These are phyloP conservation scores for Diutina sp. DNA, from an alignment of 1,139 yeast species.

Conservation along the genomic window DNA sequence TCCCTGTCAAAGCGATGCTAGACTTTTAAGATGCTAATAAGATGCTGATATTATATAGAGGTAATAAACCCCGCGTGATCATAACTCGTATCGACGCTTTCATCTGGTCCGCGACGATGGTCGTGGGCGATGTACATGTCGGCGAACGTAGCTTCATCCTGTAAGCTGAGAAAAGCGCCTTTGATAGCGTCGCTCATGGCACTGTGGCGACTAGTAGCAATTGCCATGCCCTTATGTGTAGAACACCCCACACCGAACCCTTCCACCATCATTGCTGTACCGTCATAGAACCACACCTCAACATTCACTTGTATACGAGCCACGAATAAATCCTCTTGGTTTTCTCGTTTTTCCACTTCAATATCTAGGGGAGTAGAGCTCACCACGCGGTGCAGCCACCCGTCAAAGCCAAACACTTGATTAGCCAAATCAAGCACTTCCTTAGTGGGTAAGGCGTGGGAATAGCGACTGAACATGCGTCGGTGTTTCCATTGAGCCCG, in stretches of 20 bases:
- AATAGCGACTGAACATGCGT: neutral
- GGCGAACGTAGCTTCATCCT: constrained; percentile 3
- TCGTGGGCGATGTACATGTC: neutral
- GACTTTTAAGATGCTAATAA: constrained; percentile 37
- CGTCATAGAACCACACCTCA: constrained; percentile 34
- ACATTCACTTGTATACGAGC: constrained; percentile 16
- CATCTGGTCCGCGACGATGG: neutral
- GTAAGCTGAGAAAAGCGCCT: constrained; percentile 21
- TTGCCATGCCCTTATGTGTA: constrained; percentile 17
- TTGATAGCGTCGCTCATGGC: constrained; percentile 39
- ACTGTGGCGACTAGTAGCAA: constrained; percentile 35
- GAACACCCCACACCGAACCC: constrained; percentile 30
- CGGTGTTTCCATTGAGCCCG: neutral
- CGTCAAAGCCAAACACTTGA: constrained; percentile 49
- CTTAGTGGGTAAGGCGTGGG: neutral
- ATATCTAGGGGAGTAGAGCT: constrained; percentile 15
- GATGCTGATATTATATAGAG: neutral
- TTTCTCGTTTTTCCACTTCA: constrained; percentile 7
- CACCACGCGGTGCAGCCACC: constrained; percentile 48
- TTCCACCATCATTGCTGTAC: constrained; percentile 20
- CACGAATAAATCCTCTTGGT: constrained; percentile 9
- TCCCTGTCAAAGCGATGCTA: constrained; percentile 41
- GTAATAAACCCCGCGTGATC: neutral
- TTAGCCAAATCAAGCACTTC: constrained; percentile 36
- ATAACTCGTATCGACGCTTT: neutral